Evolutionary conservation across 177 flowering plant species (phyloP), one percentile per base, ranked within the genome.

Genomic region (Tripterygium wilfordii): DNA sequence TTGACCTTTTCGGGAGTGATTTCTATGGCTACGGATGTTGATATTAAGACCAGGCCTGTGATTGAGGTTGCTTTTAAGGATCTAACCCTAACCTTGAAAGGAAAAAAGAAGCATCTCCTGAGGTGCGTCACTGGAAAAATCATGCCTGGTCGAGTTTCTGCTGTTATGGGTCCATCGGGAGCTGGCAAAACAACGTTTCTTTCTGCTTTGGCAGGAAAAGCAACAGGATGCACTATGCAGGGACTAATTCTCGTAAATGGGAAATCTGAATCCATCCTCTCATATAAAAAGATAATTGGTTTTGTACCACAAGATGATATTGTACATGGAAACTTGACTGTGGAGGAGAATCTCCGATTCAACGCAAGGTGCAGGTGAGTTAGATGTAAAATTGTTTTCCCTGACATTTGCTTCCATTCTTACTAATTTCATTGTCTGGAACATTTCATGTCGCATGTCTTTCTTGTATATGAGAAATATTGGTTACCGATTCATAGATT

Each of bases 141-240:
- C 52, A 53, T 53, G 54, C 96, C 98, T 41, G 96, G 96, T 8
- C 80, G 80, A 48, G 94, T 92, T 61, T 75, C 96, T 36, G 98
- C 98, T 49, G 94, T 92, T 28, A 92, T 92, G 98, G 98, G 98
- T 23, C 96, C 98, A 46, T 89, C 98, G 45, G 98, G 98, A 21
- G 98, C 98, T 54, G 98, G 98, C 38, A 92, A 92, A 62, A 92
- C 98, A 25, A 92, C 98, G 9, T 86, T 92, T 69, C 85, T 92
- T 49, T 80, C 85, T 59, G 98, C 98, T 54, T 68, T 92, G 60
- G 78, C 81, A 10, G 98, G 98, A 45, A 83, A 86, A 71, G 72
- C 72, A 52, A 71, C 81, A 8, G 94, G 94, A 13, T 86, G 96
- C 68, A 68, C 62, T 15, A 75, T 70, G 71, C 68, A 45, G 36